Evolutionary conservation across 495 filamentous ascomycete species (phyloP), one percentile per base, ranked within the genome.

Genomic region (Annulohypoxylon stygium): DNA sequence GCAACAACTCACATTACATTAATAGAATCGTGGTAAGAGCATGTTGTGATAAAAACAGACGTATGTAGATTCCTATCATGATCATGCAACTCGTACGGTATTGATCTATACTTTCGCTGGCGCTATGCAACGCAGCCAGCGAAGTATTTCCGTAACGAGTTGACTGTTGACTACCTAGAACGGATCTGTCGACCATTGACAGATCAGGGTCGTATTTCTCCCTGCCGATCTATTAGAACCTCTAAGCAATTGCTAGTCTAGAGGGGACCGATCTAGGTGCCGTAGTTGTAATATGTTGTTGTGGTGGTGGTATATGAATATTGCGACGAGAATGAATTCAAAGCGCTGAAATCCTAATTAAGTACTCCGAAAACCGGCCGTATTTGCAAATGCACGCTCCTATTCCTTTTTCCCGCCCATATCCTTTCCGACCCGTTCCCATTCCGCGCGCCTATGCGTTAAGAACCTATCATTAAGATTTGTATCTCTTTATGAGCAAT

Each of bases 311-410:
- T 47, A 18, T 47, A 16, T 47, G 43, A 18, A 47, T 20, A 16
- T 16, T 9, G 43, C 16, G 12, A 16, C n/a, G 43, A 20, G n/a
- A 12, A 47, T 3, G 23, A 50, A 50, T 50, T 20, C 5, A n/a
- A 50, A 1, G 9, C 10, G 18, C 9, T 5, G 18, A 23, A 16
- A 23, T 8, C 5, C 50, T 11, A 16, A 23, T 33, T 9, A 53
- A 2, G 12, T 33, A 54, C 53, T 57, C 33, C 33, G 53, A 4
- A 25, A 33, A 30, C n/a, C 14, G 4, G 14, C 39, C 39, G 20
- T 60, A 60, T 43, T 60, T 43, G 57, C 57, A 60, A 60, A 60
- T 60, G 57, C 57, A 30, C 37, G 43, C 57, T 60, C 57, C 57
- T 60, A 60, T 2, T 20, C 55, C 55, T 60, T 60, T 43, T 43